Evolutionary conservation across 331 rosid species (phyloP).

Genomic region (Pyrus hybrid): DNA sequence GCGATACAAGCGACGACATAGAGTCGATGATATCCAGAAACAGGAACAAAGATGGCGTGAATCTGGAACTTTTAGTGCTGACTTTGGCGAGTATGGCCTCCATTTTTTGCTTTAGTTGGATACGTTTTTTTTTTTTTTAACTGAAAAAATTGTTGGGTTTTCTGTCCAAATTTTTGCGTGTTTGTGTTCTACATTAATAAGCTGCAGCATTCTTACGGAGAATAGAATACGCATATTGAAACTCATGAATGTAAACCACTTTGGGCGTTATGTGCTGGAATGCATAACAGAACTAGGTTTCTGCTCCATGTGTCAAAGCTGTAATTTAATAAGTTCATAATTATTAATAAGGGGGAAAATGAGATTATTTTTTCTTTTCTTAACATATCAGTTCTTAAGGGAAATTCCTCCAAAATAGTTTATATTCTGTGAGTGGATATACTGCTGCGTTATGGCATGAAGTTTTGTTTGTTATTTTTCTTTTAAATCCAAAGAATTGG

Average conservation of each 20-base stretch:
- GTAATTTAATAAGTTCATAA: not conserved
- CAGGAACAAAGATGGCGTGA: constrained; percentile 75
- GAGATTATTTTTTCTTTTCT: too few species aligned
- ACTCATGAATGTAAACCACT: not conserved
- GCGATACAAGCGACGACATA: constrained; percentile 53
- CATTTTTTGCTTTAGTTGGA: not conserved
- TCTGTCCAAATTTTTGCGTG: not conserved
- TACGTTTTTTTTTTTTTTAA: not conserved
- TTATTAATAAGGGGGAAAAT: not conserved
- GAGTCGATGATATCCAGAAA: constrained; percentile 75
- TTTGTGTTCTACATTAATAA: not conserved
- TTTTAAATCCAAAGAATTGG: not conserved
- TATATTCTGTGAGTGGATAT: not conserved
- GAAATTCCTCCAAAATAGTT: not conserved
- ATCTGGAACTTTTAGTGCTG: constrained; percentile 74
- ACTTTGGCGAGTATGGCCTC: constrained; percentile 69
- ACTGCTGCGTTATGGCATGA: not conserved
- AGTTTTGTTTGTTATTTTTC: not conserved
- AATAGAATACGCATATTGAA: not conserved
- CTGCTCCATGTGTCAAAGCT: not conserved
- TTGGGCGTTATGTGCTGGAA: not conserved
- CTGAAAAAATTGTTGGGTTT: not conserved
- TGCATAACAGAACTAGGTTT: not conserved
- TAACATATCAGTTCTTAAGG: not conserved
- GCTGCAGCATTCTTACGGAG: not conserved